phyloP scores from a whole-genome alignment of 1,284 basidiomycete genomes.

The Ceratobasidium sp. region DNA sequence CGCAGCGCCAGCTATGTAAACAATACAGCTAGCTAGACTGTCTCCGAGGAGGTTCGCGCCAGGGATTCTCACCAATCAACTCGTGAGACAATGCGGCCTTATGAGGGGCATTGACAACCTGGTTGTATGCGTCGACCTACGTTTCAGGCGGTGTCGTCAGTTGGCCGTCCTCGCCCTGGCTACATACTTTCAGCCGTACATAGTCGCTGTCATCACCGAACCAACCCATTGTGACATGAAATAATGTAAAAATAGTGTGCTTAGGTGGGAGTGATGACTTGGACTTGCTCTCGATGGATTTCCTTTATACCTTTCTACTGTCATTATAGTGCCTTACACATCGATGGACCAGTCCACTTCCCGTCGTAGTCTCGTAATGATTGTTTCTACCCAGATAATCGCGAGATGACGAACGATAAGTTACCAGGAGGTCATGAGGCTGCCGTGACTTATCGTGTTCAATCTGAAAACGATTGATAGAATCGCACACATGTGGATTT shows the following conservation, averaged over 20 bases:
- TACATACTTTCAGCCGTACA: too few species aligned
- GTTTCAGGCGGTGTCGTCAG: too few species aligned
- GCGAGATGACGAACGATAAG: too few species aligned
- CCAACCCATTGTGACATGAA: slow-evolving; percentile 16
- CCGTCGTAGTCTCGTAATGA: too few species aligned
- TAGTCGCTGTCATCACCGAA: slow-evolving; percentile 25
- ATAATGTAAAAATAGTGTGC: background rate
- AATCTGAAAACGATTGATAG: too few species aligned
- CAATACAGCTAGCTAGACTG: slow-evolving; percentile 44
- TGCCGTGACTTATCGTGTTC: too few species aligned
- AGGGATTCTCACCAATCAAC: slow-evolving; percentile 51
- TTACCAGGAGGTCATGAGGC: too few species aligned
- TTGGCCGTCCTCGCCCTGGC: too few species aligned
- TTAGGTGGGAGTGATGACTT: background rate
- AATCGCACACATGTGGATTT: too few species aligned
- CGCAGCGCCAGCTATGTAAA: slow-evolving; percentile 45
- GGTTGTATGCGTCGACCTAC: slow-evolving; percentile 37
- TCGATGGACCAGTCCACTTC: too few species aligned
- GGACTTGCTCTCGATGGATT: background rate
- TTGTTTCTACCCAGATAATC: too few species aligned
- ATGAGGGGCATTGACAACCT: slow-evolving; percentile 34
- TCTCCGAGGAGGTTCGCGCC: slow-evolving; percentile 48
- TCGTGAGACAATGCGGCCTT: slow-evolving; percentile 57
- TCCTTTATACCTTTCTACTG: background rate
- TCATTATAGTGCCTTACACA: too few species aligned